These are phyloP conservation scores for Penicillium manginii DNA, from an alignment of 495 filamentous ascomycete species.

Conservation along the genomic window DNA sequence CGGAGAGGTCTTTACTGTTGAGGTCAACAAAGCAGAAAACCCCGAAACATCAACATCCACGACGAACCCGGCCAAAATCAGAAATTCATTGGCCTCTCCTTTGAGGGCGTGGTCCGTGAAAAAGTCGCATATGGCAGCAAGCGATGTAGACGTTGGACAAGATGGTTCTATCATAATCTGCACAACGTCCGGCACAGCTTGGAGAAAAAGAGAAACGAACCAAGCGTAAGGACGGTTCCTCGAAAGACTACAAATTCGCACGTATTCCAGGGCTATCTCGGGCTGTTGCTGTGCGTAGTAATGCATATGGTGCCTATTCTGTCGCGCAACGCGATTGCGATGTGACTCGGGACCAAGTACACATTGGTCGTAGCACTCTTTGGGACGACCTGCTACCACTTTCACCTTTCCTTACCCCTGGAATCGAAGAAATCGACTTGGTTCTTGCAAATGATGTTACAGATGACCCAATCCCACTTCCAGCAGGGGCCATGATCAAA, in stretches of 20 bases:
- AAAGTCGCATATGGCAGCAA: conserved; percentile 81
- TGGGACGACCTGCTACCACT: conserved; percentile 76
- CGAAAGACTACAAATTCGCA: conserved; percentile 87
- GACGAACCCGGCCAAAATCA: conserved; percentile 86
- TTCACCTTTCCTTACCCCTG: conserved; percentile 56
- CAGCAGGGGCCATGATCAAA: conserved; percentile 37
- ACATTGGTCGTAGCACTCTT: conserved; percentile 62
- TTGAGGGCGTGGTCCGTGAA: conserved; percentile 80
- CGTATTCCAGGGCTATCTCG: conserved; percentile 85
- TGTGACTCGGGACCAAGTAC: conserved; percentile 74
- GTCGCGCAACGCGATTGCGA: conserved; percentile 85
- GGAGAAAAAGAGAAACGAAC: conserved; percentile 80
- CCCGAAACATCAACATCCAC: conserved; percentile 69
- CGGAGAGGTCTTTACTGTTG: conserved; percentile 84
- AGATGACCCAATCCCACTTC: conserved; percentile 15
- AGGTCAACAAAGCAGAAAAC: conserved; percentile 66
- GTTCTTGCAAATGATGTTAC: conserved; percentile 23
- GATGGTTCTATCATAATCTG: conserved; percentile 95
- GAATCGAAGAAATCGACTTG: conserved; percentile 17
- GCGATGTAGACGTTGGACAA: conserved; percentile 85
- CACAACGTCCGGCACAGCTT: conserved; percentile 89
- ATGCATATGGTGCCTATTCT: conserved; percentile 84
- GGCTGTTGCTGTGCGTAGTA: conserved; percentile 81
- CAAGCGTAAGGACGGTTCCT: conserved; percentile 74
- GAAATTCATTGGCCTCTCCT: conserved; percentile 72